phyloP scores from a whole-genome alignment of 805 yeast genomes.

The Candida hungchunana region DNA sequence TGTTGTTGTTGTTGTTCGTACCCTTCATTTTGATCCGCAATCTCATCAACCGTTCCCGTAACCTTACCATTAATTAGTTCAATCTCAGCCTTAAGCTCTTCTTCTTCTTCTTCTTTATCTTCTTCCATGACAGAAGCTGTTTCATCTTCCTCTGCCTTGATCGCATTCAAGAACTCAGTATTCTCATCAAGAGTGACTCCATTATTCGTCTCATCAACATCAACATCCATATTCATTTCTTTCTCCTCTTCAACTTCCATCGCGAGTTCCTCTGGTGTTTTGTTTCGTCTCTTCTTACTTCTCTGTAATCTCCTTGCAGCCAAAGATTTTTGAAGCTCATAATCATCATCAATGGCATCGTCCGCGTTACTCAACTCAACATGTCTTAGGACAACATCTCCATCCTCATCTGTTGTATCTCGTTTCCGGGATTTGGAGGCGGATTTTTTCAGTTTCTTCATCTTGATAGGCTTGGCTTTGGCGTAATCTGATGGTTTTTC shows the following conservation, averaged over 20 bases:
- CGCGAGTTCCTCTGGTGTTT: slow-evolving; percentile 22
- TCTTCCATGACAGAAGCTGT: slow-evolving; percentile 1
- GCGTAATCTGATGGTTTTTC: slow-evolving; percentile 21
- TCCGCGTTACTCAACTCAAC: slow-evolving; percentile 28
- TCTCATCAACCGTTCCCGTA: too few relatives aligned
- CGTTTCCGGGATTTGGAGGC: slow-evolving; percentile 9
- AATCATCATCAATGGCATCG: slow-evolving; percentile 18
- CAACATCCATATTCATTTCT: slow-evolving; percentile 16
- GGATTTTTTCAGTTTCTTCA: slow-evolving; percentile 25
- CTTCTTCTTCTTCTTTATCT: background rate
- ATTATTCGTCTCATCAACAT: slow-evolving; percentile 1
- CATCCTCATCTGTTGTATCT: slow-evolving; percentile 15
- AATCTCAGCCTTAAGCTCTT: background rate
- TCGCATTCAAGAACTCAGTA: slow-evolving; percentile 31
- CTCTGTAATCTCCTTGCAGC: slow-evolving; percentile 19
- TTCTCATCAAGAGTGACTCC: slow-evolving; percentile 33
- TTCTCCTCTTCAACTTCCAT: slow-evolving; percentile 19
- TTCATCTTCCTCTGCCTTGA: slow-evolving; percentile 15
- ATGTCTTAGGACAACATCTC: slow-evolving; percentile 22
- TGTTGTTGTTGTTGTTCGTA: background rate
- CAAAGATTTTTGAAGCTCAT: slow-evolving; percentile 25
- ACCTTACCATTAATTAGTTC: background rate
- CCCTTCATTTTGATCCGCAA: background rate
- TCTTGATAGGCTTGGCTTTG: slow-evolving; percentile 27
- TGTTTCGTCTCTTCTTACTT: slow-evolving; percentile 17